These are phyloP conservation scores for Solanum hybrid DNA, from an alignment of 305 asterid genomes.

Conservation along the genomic window DNA sequence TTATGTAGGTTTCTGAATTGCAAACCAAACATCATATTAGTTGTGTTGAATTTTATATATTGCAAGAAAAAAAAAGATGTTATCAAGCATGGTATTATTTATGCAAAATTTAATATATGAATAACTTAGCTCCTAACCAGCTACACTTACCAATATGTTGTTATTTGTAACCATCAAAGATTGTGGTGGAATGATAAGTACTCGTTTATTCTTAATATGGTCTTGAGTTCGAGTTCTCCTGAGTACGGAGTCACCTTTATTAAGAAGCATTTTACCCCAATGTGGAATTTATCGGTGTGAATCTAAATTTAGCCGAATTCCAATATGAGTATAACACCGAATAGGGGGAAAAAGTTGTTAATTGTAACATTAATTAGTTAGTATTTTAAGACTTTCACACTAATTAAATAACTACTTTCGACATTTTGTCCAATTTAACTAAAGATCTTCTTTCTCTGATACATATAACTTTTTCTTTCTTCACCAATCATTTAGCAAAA, in stretches of 20 bases:
- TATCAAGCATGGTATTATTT: too few species aligned
- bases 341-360: not conserved
- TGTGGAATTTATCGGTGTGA: accelerated
- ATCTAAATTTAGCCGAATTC: too few species aligned
- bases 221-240: not conserved
- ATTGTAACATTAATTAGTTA: not conserved
- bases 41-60: not conserved
- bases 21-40: not conserved
- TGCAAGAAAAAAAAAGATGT: not conserved
- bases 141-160: too few species aligned
- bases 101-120: not conserved
- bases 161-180: not conserved
- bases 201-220: too few species aligned
- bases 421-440: not conserved
- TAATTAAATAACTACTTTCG: not conserved
- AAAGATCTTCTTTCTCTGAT: not conserved
- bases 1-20: not conserved
- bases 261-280: not conserved
- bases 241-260: not conserved
- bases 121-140: not conserved
- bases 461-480: not conserved
- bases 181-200: not conserved
- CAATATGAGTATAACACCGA: not conserved
- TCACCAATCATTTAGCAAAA: not conserved
- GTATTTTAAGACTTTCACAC: not conserved